Percentiles rank a stretch among this genome's conserved stretches.
Evolutionary conservation across 2,329 filamentous ascomycete genomes (phyloP).

Genomic region (Ceratocystis papillata): DNA sequence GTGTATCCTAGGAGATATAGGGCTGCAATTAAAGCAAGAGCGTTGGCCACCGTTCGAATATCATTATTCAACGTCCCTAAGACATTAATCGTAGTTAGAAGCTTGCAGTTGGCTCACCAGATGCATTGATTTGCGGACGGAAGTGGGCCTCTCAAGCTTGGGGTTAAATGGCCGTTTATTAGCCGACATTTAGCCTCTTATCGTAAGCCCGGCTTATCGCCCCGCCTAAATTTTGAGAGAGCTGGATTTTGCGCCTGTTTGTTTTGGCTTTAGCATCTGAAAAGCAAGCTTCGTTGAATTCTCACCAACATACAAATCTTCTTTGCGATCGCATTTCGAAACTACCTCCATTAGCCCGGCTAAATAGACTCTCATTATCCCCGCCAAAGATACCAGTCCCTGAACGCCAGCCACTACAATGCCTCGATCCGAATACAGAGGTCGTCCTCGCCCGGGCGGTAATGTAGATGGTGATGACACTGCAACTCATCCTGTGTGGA

Average conservation of each 20-base stretch:
- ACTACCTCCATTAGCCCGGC: no score
- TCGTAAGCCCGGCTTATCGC: conserved; percentile 17
- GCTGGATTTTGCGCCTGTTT: conserved; percentile 18
- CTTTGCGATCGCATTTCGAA: neutral
- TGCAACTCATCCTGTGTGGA: conserved; percentile 29
- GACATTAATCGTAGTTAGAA: neutral
- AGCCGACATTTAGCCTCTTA: conserved; percentile 19
- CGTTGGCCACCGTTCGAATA: neutral
- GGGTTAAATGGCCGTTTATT: neutral
- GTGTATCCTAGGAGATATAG: no score
- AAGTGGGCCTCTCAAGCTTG: neutral
- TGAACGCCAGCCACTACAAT: neutral
- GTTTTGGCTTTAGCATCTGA: neutral
- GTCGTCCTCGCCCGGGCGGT: neutral
- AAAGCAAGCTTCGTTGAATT: neutral
- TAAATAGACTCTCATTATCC: no score
- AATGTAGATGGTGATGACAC: neutral
- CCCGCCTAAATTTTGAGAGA: conserved; percentile 24
- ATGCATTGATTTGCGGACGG: neutral
- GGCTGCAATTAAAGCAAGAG: neutral
- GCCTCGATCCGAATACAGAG: conserved; percentile 6
- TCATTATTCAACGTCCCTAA: neutral
- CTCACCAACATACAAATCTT: neutral
- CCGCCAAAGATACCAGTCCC: neutral
- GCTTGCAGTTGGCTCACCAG: neutral